Base-by-base conservation (phyloP, 768 basidiomycete genomes). In the Kwoniella botswanensis region DNA sequence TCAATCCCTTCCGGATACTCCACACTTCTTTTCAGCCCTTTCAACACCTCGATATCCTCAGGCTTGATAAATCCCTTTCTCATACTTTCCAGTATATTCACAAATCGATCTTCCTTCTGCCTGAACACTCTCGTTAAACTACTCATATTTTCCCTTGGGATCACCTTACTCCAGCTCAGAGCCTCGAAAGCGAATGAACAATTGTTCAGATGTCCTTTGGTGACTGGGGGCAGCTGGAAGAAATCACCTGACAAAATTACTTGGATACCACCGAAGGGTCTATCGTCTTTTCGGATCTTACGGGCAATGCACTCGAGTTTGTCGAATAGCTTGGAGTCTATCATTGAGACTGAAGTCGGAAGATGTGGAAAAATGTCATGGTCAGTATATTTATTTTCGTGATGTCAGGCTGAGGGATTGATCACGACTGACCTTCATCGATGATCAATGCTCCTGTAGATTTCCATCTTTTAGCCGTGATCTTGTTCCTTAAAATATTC, bases 201-300 rank as follows among this genome's bases (percentile, higher is more conserved):
- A n/a, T 59, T 65, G 22, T 50, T 54, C 17, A 42, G 41, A 17
- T 41, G 42, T 9, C 71, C 59, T 35, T 57, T 64, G 13, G 57
- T 54, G 0, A 86, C 85, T 0, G 85, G 85, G 3, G 85, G 85
- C 0, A 86, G 79, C 55, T 86, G 85, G 67, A 81, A 84, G 73
- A 84, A 86, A 67, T 86, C 85, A 59, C 85, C 85, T 4, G 80
- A 83, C 10, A 85, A 70, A 67, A 85, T 82, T 4, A 81, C 61
- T 55, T 82, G 82, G 0, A 83, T 65, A 15, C 84, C 83, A 52
- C 85, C 85, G 68, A 85, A 85, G 0, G 85, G 82, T 22, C 44
- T 43, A 2, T 42, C 13, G 52, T 66, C 63, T n/a, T 67, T 35
- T 15, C 84, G 74, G 7, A 85, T 44, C 9, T 68, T 66, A 21